Evolutionary conservation across 768 basidiomycete genomes (phyloP), one percentile per base, ranked within the genome.

Genomic region (Mrakia blollopis): DNA sequence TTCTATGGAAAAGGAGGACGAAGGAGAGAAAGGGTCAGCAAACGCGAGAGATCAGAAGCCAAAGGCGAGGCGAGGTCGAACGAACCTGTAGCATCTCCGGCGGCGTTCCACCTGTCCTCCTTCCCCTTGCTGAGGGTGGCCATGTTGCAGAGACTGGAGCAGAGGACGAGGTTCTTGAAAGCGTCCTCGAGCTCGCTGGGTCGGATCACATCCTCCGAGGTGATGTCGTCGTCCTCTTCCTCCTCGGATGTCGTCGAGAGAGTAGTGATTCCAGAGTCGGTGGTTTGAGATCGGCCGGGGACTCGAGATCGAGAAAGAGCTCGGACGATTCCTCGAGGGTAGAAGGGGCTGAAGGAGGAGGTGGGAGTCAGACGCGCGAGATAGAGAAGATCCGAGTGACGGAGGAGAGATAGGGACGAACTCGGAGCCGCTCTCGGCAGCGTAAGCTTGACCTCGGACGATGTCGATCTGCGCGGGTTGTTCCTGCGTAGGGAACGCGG

Each of bases 41-140:
- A 47, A 47, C 9, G 44, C 7, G 44, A 47, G 14, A 16, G 39
- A 41, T 41, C 39, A 41, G 39, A 41, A 41, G 39, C 39, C 39
- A 41, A 41, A 41, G 39, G 39, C 39, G 39, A 11, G 11, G 39
- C 39, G 39, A 41, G 14, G 44, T 10, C 9, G 14, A 47, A 47
- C 44, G 44, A 47, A 47, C 44, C 44, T 10, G 44, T 47, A 16
- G 88, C 87, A 78, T 88, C 88, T 30, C 88, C 88, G 61, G 85
- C 86, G 14, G 87, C 86, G 80, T 76, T 86, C 87, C 82, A 86
- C 83, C 85, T 76, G 83, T 83, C 82, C 9, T 83, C 84, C 57
- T 79, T 79, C 72, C 76, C 80, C 80, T 74, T 78, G 71, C 81
- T 80, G 6, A 86, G 80, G 10, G 84, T 83, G 16, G 86, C 85